Conservation (phyloP, 2,329 filamentous ascomycete genomes). For the Chaetomiaceae sp. region DNA sequence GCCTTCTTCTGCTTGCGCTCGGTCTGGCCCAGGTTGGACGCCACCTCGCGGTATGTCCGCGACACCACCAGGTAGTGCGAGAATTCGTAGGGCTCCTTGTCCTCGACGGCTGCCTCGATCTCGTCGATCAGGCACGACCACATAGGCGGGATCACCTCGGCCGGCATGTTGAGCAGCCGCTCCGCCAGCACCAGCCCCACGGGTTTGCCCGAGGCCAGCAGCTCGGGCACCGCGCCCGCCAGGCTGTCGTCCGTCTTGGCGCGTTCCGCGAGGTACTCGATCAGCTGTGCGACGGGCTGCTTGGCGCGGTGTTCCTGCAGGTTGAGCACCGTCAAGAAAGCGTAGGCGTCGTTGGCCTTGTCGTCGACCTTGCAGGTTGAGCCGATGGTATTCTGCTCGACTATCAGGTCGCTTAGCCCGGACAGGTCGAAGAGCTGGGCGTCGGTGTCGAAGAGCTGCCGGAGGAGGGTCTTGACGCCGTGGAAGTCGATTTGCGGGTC, state of each 20-base stretch:
- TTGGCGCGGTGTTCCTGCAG: slow-evolving; percentile 73
- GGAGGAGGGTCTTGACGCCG: slow-evolving; percentile 81
- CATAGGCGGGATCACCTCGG: slow-evolving; percentile 86
- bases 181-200: slow-evolving; percentile 88
- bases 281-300: slow-evolving; percentile 65
- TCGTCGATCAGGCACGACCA: slow-evolving; percentile 93
- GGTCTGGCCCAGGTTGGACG: slow-evolving; percentile 69
- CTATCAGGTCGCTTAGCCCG: slow-evolving; percentile 76
- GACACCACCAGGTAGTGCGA: slow-evolving; percentile 88
- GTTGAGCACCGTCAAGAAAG: slow-evolving; percentile 85
- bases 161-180: slow-evolving; percentile 93
- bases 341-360: slow-evolving; percentile 87
- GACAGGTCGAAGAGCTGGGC: slow-evolving; percentile 82
- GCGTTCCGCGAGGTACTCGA: slow-evolving; percentile 63
- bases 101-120: slow-evolving; percentile 79
- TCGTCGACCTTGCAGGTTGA: slow-evolving; percentile 98
- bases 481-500: slow-evolving; percentile 88
- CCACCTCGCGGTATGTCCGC: slow-evolving; percentile 87
- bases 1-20: slow-evolving; percentile 64
- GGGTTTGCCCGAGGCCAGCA: slow-evolving; percentile 52
- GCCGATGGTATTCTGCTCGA: slow-evolving; percentile 81
- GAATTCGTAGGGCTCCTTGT: slow-evolving; percentile 89
- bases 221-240: slow-evolving; percentile 52
- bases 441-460: slow-evolving; percentile 90
- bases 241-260: slow-evolving; percentile 49